These are phyloP conservation scores for Saturnispora serradocipensis DNA, from an alignment of 805 yeast species.

Conservation along the genomic window DNA sequence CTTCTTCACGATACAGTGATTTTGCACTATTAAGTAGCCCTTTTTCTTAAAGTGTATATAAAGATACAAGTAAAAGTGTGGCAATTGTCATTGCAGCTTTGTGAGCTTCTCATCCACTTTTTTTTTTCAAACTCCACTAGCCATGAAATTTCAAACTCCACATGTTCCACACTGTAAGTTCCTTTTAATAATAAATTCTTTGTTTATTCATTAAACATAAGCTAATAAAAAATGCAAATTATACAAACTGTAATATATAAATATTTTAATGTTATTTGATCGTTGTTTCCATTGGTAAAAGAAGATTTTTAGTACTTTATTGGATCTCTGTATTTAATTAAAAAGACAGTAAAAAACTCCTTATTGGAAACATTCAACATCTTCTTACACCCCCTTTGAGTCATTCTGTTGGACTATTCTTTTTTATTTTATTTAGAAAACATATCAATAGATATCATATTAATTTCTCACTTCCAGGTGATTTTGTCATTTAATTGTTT, in stretches of 20 bases:
- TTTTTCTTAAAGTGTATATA: not conserved
- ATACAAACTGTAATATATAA: not conserved
- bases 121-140: not conserved
- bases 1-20: not conserved
- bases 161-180: not conserved
- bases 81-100: not conserved
- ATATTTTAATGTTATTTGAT: not conserved
- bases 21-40: not conserved
- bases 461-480: slow-evolving; percentile 8
- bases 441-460: not conserved
- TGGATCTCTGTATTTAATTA: not conserved
- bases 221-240: slow-evolving; percentile 1
- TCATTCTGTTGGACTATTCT: not conserved
- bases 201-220: slow-evolving; percentile 9
- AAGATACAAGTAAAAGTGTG: not conserved
- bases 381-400: not conserved
- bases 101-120: not conserved
- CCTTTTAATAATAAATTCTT: not conserved
- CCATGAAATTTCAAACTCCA: slow-evolving; percentile 1
- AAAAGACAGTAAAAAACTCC: not conserved
- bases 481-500: slow-evolving; percentile 56
- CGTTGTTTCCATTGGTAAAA: not conserved
- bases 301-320: not conserved
- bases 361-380: not conserved
- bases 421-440: not conserved